phyloP scores from a whole-genome alignment of 1,284 basidiomycete species.

The Moniliophthora roreri region DNA sequence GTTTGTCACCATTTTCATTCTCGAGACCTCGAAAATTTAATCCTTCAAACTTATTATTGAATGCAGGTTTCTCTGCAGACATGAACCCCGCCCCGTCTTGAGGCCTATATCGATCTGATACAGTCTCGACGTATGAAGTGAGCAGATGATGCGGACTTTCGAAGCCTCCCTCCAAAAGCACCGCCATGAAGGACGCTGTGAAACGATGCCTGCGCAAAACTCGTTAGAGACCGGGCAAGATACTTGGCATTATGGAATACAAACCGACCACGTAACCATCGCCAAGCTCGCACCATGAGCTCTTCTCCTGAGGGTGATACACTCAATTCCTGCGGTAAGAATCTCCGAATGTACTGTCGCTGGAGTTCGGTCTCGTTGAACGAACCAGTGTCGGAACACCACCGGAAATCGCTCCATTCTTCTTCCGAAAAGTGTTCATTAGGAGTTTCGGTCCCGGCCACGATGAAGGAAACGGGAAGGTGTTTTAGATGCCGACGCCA shows the following conservation, averaged over 20 bases:
- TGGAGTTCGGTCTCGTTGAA: constrained; percentile 9
- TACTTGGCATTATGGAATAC: background rate
- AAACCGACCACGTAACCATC: constrained; percentile 12
- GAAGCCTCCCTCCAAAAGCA: background rate
- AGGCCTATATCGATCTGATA: background rate
- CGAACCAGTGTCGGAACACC: constrained; percentile 12
- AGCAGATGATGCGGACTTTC: background rate
- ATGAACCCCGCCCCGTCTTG: background rate
- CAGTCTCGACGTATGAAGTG: background rate
- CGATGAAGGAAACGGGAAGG: constrained; percentile 5
- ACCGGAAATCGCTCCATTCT: constrained; percentile 7
- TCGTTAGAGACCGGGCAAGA: background rate
- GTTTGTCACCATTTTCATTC: too few relatives aligned
- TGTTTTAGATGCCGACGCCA: constrained; percentile 2
- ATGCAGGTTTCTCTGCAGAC: too few relatives aligned
- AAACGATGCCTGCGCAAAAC: constrained; percentile 9
- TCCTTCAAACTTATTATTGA: too few relatives aligned
- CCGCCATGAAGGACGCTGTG: background rate
- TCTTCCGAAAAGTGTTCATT: constrained; percentile 1
- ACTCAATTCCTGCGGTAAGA: constrained; percentile 4
- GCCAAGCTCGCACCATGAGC: constrained; percentile 8
- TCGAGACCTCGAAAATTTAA: too few relatives aligned
- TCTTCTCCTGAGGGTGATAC: background rate
- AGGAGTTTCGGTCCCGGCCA: constrained; percentile 13
- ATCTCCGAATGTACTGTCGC: constrained; percentile 1